These are phyloP conservation scores for Saprolegnia parasitica DNA, from an alignment of 352 stramenopile species.

Conservation along the genomic window DNA sequence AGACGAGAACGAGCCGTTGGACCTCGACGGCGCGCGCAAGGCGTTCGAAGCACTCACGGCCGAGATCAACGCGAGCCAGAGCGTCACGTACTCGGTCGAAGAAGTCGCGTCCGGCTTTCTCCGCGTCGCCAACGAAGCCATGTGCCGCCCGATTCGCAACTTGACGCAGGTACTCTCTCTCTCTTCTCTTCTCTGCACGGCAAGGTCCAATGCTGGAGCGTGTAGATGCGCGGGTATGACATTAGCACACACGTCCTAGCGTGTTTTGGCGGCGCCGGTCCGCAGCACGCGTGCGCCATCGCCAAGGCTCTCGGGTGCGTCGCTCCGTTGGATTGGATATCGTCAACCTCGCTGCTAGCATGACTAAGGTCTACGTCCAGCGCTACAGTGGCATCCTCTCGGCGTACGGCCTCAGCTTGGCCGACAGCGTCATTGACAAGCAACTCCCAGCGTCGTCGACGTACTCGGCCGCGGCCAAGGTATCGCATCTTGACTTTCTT, in stretches of 20 bases:
- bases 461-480: slow-evolving; percentile 56
- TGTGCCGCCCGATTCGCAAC: slow-evolving; percentile 99
- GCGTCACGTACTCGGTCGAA: slow-evolving; percentile 75
- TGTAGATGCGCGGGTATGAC: slow-evolving; percentile 96
- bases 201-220: not conserved
- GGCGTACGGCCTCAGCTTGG: slow-evolving; percentile 95
- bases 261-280: slow-evolving; percentile 97
- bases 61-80: slow-evolving; percentile 79
- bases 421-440: slow-evolving; percentile 96
- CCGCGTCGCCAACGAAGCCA: slow-evolving; percentile 98
- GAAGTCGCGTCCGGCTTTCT: slow-evolving; percentile 98
- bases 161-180: slow-evolving; percentile 71
- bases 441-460: slow-evolving; percentile 84
- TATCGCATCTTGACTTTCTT: too few species aligned
- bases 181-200: too few species aligned
- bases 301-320: slow-evolving; percentile 88
- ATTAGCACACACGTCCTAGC: slow-evolving; percentile 95
- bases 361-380: slow-evolving; percentile 97
- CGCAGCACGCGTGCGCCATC: slow-evolving; percentile 97
- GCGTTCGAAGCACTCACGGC: slow-evolving; percentile 90
- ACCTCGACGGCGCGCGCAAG: slow-evolving; percentile 88
- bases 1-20: slow-evolving; percentile 95
- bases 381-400: slow-evolving; percentile 98
- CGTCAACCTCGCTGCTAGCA: slow-evolving; percentile 38
- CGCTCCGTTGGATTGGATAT: not conserved